Conservation (phyloP, 352 stramenopile species). For the Phytopythium oedochilum region DNA sequence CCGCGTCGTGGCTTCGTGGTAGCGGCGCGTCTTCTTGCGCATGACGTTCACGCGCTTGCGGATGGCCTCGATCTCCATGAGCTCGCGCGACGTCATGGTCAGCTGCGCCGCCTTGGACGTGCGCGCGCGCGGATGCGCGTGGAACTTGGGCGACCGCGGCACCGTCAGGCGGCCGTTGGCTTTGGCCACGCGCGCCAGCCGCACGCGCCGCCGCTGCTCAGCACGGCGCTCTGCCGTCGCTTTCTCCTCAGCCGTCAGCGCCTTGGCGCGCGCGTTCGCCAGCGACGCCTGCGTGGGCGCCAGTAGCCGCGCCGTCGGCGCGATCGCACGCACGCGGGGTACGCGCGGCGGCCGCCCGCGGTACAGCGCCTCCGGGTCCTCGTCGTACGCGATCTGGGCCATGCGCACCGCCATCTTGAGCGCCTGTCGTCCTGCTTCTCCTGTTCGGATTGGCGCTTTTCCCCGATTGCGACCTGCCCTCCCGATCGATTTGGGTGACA, state of each 20-base stretch:
- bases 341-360: constrained; percentile 36
- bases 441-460: not conserved
- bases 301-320: constrained; percentile 53
- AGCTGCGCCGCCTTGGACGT: constrained; percentile 24
- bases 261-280: constrained; percentile 33
- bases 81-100: constrained; percentile 64
- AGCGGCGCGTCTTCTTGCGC: constrained; percentile 57
- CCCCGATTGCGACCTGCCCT: too few relatives aligned
- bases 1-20: constrained; percentile 58
- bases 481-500: too few relatives aligned
- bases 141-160: constrained; percentile 65
- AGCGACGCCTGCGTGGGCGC: constrained; percentile 54
- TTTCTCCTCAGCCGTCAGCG: constrained; percentile 38
- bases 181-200: constrained; percentile 34
- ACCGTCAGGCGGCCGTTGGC: constrained; percentile 60
- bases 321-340: constrained; percentile 48
- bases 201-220: constrained; percentile 24
- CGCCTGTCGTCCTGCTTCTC: not conserved
- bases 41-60: constrained; percentile 47
- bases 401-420: constrained; percentile 11
- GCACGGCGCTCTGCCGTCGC: constrained; percentile 26
- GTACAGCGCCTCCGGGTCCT: constrained; percentile 46
- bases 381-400: constrained; percentile 17
- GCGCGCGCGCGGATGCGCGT: constrained; percentile 22
- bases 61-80: constrained; percentile 69